Evolutionary conservation across 768 basidiomycete species (phyloP).

Genomic region (Russula griseocarnosa): DNA sequence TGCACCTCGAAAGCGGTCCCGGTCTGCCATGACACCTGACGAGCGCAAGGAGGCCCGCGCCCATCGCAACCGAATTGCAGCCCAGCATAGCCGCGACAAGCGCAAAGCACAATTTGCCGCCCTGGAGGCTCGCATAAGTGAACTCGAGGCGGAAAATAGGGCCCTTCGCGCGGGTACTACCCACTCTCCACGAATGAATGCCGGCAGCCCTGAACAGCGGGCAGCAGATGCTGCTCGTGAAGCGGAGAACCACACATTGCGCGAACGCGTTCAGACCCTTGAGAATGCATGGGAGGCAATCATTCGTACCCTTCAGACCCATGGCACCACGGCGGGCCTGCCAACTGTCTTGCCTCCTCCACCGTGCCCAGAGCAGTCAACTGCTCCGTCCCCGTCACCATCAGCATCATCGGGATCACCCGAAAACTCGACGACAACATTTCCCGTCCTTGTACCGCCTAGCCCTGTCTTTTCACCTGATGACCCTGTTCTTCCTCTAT

Average conservation of each 20-base stretch:
- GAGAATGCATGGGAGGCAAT: constrained; percentile 82
- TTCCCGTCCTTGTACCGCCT: constrained; percentile 34
- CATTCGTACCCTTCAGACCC: constrained; percentile 66
- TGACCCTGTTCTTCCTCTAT: constrained; percentile 36
- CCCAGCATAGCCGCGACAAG: constrained; percentile 88
- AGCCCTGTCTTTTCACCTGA: constrained; percentile 37
- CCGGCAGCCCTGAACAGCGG: constrained; percentile 34
- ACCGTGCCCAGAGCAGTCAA: constrained; percentile 13
- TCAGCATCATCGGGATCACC: constrained; percentile 31
- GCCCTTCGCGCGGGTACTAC: constrained; percentile 55
- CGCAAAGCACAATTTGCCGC: constrained; percentile 88
- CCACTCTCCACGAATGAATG: constrained; percentile 32
- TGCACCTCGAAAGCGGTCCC: constrained; percentile 71
- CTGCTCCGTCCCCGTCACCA: constrained; percentile 23
- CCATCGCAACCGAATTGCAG: constrained; percentile 89
- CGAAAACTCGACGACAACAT: constrained; percentile 35
- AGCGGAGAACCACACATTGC: constrained; percentile 68
- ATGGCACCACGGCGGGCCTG: constrained; percentile 55
- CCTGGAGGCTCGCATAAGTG: constrained; percentile 86
- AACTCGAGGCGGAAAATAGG: constrained; percentile 82
- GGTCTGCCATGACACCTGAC: constrained; percentile 59
- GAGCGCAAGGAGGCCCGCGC: constrained; percentile 86
- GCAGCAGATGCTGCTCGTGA: constrained; percentile 45
- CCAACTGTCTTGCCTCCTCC: constrained; percentile 32
- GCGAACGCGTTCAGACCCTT: constrained; percentile 70